Base-by-base conservation (phyloP, 164 flowering plant species). In the Buxus sempervirens region DNA sequence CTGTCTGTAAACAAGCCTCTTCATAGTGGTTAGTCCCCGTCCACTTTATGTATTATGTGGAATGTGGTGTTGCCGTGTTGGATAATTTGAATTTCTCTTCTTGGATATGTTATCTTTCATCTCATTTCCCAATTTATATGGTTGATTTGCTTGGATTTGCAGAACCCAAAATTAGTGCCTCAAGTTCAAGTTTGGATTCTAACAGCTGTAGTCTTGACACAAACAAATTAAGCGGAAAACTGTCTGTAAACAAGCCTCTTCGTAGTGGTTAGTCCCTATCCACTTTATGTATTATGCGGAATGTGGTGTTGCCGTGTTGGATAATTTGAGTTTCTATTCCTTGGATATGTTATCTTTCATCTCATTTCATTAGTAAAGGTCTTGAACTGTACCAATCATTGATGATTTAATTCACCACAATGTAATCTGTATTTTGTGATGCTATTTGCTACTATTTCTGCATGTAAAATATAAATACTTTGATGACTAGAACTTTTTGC, bases 261-360 rank as follows among this genome's bases (percentile, higher is more conserved):
- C 86, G 89, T 66, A 83, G 85, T 82, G 90, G 91, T 88, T 63
- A 0, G 86, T 78, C 22, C 32, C 48, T 26, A 24, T 65, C 58
- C 16, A 14, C n/a, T 26, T 55, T 13, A 21, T 49, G 21, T 19
- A 18, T 65, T 42, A 51, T 19, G 26, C 24, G 54, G 62, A 58
- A 26, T 24, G 62, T 55, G 25, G 62, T 53, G 14, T 55, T 55
- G 10, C 1, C 23, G 5, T 41, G 8, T 12, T 41, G 12, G 45
- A 41, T 41, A 41, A 41, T 41, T 41, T 41, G 45, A 41, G 45
- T 41, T 41, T 41, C 45, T 41, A 5, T 41, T 41, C 45, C 12
- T 20, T 16, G 58, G 58, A 18, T 23, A 41, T 36, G 26, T 61
- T 19, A 20, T 8, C n/a, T 0, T 1, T 20, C 49, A 36, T 36